A percentile compares a stretch with the other conserved stretches of the same genome.
phyloP scores from a whole-genome alignment of 2,329 filamentous ascomycete species.

The Microsporum canis region DNA sequence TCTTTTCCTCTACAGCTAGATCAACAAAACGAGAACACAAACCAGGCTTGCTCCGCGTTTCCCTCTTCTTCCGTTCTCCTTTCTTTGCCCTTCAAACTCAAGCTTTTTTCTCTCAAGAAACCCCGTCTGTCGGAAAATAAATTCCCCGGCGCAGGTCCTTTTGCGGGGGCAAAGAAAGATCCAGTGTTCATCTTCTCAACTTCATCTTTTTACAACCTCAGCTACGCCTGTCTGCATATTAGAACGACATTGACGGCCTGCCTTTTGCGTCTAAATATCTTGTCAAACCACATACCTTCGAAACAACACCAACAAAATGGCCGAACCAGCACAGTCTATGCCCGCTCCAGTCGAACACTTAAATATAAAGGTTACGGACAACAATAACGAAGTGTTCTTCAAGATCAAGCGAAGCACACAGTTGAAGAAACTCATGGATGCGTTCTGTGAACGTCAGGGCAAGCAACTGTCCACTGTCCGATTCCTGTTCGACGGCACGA shows the following conservation, averaged over 20 bases:
- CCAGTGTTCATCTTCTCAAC: background rate
- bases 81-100: background rate
- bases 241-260: background rate
- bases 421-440: constrained; percentile 95
- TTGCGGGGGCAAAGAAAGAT: background rate
- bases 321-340: background rate
- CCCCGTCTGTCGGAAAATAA: background rate
- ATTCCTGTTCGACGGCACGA: constrained; percentile 91
- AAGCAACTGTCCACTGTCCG: constrained; percentile 75
- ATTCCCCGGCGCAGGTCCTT: background rate
- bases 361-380: constrained; percentile 98
- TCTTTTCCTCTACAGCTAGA: no score
- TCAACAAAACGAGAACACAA: no score
- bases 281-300: background rate
- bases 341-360: constrained; percentile 60
- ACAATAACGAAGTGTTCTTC: constrained; percentile 99
- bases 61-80: background rate
- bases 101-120: background rate
- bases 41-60: background rate
- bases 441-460: constrained; percentile 92
- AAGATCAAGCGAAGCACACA: constrained; percentile 98
- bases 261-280: background rate
- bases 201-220: constrained; percentile 3
- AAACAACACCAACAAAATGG: background rate
- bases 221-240: background rate